Conservation (phyloP, 352 stramenopile genomes). For the Poterioochromonas sp. region DNA sequence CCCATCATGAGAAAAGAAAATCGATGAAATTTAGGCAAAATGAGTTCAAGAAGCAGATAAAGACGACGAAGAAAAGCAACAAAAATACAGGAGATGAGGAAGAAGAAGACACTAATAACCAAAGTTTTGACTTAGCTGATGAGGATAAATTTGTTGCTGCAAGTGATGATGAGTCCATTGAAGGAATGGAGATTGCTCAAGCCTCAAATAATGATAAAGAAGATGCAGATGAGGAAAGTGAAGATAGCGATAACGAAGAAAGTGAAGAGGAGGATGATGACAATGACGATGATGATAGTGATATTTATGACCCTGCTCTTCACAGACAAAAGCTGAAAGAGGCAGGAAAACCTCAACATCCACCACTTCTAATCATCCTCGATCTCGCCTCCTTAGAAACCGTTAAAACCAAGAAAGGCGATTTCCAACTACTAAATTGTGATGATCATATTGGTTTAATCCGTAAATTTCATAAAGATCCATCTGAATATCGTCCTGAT, state of each 20-base stretch:
- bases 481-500: constrained; percentile 90
- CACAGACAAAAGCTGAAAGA: neutral
- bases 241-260: neutral
- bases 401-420: constrained; percentile 95
- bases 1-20: too few relatives aligned
- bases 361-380: constrained; percentile 83
- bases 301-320: neutral
- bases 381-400: constrained; percentile 97
- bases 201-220: neutral
- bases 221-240: neutral
- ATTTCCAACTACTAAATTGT: constrained; percentile 98
- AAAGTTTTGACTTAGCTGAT: too few relatives aligned
- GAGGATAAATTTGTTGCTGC: too few relatives aligned
- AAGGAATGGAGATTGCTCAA: neutral
- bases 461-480: constrained; percentile 85
- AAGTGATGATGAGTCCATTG: neutral
- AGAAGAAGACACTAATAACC: too few relatives aligned
- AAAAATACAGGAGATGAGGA: neutral
- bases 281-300: constrained; percentile 3
- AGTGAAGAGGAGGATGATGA: neutral
- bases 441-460: constrained; percentile 94
- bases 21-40: too few relatives aligned
- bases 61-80: too few relatives aligned
- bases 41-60: too few relatives aligned
- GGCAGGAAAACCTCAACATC: neutral